Evolutionary conservation across 371 early-diverging fungal genomes (phyloP), one percentile per base, ranked within the genome.

Genomic region (Actinomucor elegans): DNA sequence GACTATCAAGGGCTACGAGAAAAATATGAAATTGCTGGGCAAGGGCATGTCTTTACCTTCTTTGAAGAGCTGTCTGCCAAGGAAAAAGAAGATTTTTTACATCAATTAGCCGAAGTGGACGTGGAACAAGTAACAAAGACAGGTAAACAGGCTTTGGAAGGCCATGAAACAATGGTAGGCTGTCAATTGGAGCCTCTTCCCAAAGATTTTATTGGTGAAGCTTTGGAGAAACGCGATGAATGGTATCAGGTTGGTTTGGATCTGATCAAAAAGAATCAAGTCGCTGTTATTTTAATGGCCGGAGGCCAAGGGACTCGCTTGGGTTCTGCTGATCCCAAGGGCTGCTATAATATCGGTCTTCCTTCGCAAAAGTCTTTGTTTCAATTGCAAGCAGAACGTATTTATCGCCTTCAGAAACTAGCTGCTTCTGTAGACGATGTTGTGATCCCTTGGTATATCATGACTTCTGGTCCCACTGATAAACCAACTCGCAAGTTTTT

Each of bases 241-340:
- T 91, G 87, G 85, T 64, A 72, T 34, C 61, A 64, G 14, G 49
- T 57, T 27, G 92, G 92, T 36, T 63, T 90, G 55, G 46, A 63
- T 20, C 59, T 81, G 45, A 87, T 92, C 61, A 73, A 74, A 35
- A 57, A 71, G 29, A 80, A 79, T 57, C 75, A 87, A 59, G 87
- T 92, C 27, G 91, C 79, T 23, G 48, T 48, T 27, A 48, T 92
- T 51, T 74, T 90, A 53, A 79, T 93, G 67, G 90, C 91, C 12
- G 91, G 92, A 52, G 90, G 90, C n/a, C 86, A 88, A 74, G 90
- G 90, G 44, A 86, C 92, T 46, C 81, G 92, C 27, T 81, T 92
- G 38, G 91, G 92, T 12, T 85, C 86, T 21, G 74, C 85, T 1
- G 85, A 63, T 24, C 92, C 92, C 26, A 92, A 90, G 71, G 93